Base-by-base conservation (phyloP, 2,329 filamentous ascomycete species). In the Colletotrichum tropicicola region DNA sequence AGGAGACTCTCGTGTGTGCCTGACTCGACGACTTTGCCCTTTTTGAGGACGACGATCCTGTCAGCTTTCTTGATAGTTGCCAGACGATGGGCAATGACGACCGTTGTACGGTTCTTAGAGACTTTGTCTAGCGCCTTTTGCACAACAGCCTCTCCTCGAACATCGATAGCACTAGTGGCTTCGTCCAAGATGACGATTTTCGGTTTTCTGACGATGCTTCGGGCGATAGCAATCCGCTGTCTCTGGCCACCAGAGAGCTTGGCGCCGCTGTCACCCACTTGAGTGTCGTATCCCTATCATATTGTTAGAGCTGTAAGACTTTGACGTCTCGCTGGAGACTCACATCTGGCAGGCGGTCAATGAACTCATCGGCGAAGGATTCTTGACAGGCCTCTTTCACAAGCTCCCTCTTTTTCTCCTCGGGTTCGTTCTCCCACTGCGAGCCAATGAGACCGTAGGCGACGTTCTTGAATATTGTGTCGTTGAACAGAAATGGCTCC, bases 171-270 rank as follows among this genome's bases (percentile, higher is more conserved):
- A 61, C 88, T 91, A 0, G 91, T 94, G 0, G 92, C 92, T 75
- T 95, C 91, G 71, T 96, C 91, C 7, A 96, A 81, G 35, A 94
- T 89, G 3, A 93, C 81, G 41, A 93, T 92, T 13, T 84, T 84
- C 0, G 92, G 92, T 65, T 90, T 83, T 62, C 90, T 88, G 48
- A 94, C 84, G 65, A 95, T 92, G 39, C 89, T 90, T 28, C 92
- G 84, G 1, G 92, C 91, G 66, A 94, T 94, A 2, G 92, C 91
- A 23, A 97, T 85, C 5, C 93, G 87, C 74, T 97, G 93, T n/a
- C 92, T 87, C 74, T 97, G 93, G 1, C 93, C 93, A n/a, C 92
- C 91, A 10, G 91, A 93, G 1, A 97, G 80, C 73, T 92, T 93
- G 49, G 91, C 90, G 5, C 93, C 91, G 13, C 52, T 53, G 32